Base-by-base conservation (phyloP, 2,329 filamentous ascomycete species). In the Penicillium sp. region DNA sequence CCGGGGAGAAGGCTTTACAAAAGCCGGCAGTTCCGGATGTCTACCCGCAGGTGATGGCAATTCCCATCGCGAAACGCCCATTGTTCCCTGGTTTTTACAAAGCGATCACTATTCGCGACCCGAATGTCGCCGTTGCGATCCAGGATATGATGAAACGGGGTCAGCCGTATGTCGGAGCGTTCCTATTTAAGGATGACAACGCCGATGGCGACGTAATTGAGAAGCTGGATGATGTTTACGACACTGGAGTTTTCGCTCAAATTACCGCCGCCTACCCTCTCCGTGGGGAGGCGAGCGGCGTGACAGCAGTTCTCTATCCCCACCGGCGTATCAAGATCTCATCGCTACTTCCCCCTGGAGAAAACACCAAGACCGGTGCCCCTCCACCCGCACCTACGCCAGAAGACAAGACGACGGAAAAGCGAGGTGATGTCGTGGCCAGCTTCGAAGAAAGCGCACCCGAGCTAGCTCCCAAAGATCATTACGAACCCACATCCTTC, bases 11-110 rank as follows among this genome's bases (percentile, higher is more conserved):
- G 68, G 87, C 89, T 25, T 80, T 97, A 37, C 86, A 91, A 66
- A 97, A 97, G 76, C 89, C 91, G 1, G 85, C 88, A 3, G 88
- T 97, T 14, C 94, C 94, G 14, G 94, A 99, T 59, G 87, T 97
- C 41, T 99, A 99, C 72, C 94, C 94, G 4, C 94, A 97, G 72
- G 92, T 99, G 53, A 90, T 99, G 83, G 93, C 93, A 2, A 96
- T 99, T 53, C 94, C 94, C 8, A 97, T 99, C 67, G 89, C 91
- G 28, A 91, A 95, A 73, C 84, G 94, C 50, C 94, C 94, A 11
- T 79, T 99, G 12, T 99, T 97, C 75, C 94, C 94, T 1, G 94
- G 94, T 1, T 99, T 97, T 76, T 99, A 99, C 80, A 99, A 99
- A 77, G 93, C 94, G 10, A 94, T 99, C 64, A 99, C 93, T 4